Evolutionary conservation across 2,329 filamentous ascomycete species (phyloP), one percentile per base, ranked within the genome.

Genomic region (Colletotrichum acutatum): DNA sequence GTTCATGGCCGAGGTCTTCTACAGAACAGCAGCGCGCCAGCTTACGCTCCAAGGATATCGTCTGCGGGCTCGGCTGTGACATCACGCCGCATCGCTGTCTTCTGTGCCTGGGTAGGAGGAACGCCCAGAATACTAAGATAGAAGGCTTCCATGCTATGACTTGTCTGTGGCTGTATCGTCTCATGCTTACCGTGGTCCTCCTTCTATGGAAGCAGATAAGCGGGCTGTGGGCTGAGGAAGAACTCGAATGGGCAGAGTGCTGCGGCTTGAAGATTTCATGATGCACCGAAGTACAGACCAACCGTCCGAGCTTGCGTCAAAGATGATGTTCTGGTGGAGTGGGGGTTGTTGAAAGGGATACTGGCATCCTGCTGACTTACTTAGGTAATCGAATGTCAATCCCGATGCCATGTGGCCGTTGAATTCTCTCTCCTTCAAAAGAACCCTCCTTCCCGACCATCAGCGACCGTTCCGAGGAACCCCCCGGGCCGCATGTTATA

Each of bases 131-230:
- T 42, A 24, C n/a, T 24, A 34, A 57, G 30, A 64, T 37, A 12
- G 54, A 30, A 16, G 34, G n/a, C 37, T 66, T 34, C 42, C 19
- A 58, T 61, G 68, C 61, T 67, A 49, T 67, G 63, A 67, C 68
- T 37, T 24, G 54, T 66, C 61, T 59, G 61, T 70, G 61, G 19
- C 26, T 46, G 26, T 57, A 19, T 30, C 19, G 12, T 57, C 52
- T n/a, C 66, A 57, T 49, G 24, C 11, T 60, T 19, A 26, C 46
- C 4, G 46, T 56, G 16, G 11, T 7, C n/a, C 53, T 28, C 5
- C 11, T 14, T 28, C 11, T 26, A 34, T 49, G 6, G 28, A 28
- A 37, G 32, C 30, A 46, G 34, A 42, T n/a, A 22, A 57, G 54
- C 19, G 28, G 54, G 19, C 53, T 46, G 30, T 26, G 46, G 34